Evolutionary conservation across 441 rosid genomes (phyloP).

Genomic region (Isatis lusitanica): DNA sequence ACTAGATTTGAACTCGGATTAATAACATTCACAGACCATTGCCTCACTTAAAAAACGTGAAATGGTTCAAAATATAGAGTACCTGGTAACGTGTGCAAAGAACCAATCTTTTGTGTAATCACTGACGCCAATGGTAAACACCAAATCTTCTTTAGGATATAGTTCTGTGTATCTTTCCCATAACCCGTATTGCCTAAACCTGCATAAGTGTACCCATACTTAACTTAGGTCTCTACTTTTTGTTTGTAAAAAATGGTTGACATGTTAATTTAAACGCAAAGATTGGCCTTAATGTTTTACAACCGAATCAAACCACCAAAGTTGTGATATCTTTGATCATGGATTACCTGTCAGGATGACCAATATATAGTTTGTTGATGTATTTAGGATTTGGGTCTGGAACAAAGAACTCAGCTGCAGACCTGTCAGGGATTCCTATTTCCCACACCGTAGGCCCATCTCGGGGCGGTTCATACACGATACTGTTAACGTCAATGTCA

Average conservation of each 20-base stretch:
- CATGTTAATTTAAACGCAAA: too few relatives aligned
- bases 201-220: conserved; percentile 4
- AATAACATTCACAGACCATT: background rate
- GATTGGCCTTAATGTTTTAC: too few relatives aligned
- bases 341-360: conserved; percentile 74
- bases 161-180: conserved; percentile 54
- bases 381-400: conserved; percentile 74
- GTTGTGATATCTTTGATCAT: background rate
- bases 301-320: background rate
- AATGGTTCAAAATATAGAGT: background rate
- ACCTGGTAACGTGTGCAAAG: conserved; percentile 42
- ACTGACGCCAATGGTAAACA: conserved; percentile 48
- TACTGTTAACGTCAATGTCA: conserved; percentile 50
- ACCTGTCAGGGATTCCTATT: conserved; percentile 78
- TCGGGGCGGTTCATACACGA: conserved; percentile 70
- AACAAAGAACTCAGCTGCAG: conserved; percentile 75
- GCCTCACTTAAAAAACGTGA: background rate
- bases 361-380: conserved; percentile 63
- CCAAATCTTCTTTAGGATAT: conserved; percentile 47
- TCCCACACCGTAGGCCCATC: conserved; percentile 92
- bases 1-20: too few relatives aligned
- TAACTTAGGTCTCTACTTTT: background rate
- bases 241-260: background rate
- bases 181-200: conserved; percentile 70
- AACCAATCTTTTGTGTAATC: conserved; percentile 53